Evolutionary conservation across 305 asterid genomes (phyloP).

Genomic region (Petunia hybrid): DNA sequence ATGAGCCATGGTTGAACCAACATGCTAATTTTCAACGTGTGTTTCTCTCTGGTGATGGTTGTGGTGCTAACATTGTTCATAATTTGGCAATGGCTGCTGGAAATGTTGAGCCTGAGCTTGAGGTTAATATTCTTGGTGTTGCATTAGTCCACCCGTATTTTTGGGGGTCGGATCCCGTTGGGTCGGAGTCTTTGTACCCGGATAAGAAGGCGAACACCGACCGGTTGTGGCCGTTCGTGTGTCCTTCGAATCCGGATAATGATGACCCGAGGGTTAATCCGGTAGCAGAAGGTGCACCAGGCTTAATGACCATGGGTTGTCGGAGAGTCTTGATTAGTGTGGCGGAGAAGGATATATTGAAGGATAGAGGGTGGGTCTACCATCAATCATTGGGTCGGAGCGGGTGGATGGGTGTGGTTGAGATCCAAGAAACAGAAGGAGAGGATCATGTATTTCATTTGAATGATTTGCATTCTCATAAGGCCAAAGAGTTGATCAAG

Average conservation of each 20-base stretch:
- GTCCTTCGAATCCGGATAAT: constrained; percentile 38
- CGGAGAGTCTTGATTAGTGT: constrained; percentile 46
- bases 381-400: constrained; percentile 44
- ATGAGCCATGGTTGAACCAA: constrained; percentile 45
- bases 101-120: constrained; percentile 32
- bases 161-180: constrained; percentile 53
- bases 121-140: constrained; percentile 45
- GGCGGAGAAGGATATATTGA: constrained; percentile 59
- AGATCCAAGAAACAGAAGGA: constrained; percentile 53
- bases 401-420: constrained; percentile 57
- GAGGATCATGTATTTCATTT: constrained; percentile 54
- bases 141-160: constrained; percentile 54
- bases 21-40: constrained; percentile 49
- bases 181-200: constrained; percentile 40
- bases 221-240: constrained; percentile 46
- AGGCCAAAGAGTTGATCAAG: constrained; percentile 48
- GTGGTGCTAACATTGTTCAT: constrained; percentile 59
- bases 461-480: constrained; percentile 32
- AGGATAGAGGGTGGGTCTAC: constrained; percentile 53
- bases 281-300: constrained; percentile 33
- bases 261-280: constrained; percentile 53
- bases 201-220: constrained; percentile 31
- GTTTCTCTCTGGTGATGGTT: constrained; percentile 51
- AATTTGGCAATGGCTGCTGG: constrained; percentile 49
- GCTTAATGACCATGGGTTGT: constrained; percentile 45